Conservation (phyloP, 1,284 basidiomycete genomes). For the Ganoderma sinense region DNA sequence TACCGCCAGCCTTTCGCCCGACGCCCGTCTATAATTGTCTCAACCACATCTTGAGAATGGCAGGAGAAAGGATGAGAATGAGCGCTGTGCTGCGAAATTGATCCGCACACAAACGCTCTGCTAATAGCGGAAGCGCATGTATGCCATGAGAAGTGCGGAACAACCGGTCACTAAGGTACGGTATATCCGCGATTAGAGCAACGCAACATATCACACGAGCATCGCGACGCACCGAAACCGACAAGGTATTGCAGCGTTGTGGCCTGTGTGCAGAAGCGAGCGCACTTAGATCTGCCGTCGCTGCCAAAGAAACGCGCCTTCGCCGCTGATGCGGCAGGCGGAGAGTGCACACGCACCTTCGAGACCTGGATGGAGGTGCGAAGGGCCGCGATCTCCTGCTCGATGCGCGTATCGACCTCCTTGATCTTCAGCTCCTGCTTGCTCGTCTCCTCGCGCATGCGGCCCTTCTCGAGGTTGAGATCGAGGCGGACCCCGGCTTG, state of each 20-base stretch:
- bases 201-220: not conserved
- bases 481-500: slow-evolving; percentile 96
- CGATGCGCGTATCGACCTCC: slow-evolving; percentile 97
- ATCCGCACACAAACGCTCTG: not conserved
- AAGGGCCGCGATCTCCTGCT: slow-evolving; percentile 93
- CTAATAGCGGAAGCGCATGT: slow-evolving; percentile 71
- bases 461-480: slow-evolving; percentile 95
- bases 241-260: slow-evolving; percentile 86
- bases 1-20: slow-evolving; percentile 4
- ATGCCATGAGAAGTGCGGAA: slow-evolving; percentile 88
- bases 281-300: not conserved
- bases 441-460: slow-evolving; percentile 93
- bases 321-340: not conserved
- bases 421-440: slow-evolving; percentile 97
- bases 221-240: slow-evolving; percentile 70
- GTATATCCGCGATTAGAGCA: not conserved
- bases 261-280: slow-evolving; percentile 52
- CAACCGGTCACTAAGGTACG: slow-evolving; percentile 78
- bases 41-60: not conserved
- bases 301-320: slow-evolving; percentile 1
- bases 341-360: slow-evolving; percentile 61
- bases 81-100: not conserved
- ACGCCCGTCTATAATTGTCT: slow-evolving; percentile 11
- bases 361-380: slow-evolving; percentile 92
- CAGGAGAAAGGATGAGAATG: not conserved